Conservation (phyloP, 2,329 filamentous ascomycete species). For the Incumbomyces delicatus region DNA sequence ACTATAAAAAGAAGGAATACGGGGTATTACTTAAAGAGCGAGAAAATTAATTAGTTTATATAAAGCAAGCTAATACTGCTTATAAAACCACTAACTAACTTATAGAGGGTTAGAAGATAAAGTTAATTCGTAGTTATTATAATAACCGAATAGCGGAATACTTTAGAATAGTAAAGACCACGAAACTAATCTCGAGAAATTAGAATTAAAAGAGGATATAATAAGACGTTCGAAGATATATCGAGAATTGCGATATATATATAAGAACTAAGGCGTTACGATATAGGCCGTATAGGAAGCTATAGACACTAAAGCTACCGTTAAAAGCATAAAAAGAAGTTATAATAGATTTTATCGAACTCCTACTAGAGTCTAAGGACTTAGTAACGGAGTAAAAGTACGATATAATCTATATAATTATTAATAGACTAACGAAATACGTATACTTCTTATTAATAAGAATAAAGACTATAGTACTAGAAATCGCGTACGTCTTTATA, state of each 20-base stretch:
- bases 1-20: neutral
- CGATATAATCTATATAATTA: conserved; percentile 9
- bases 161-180: conserved; percentile 7
- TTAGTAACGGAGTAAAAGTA: conserved; percentile 5
- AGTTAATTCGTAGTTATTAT: conserved; percentile 5
- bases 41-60: conserved; percentile 1
- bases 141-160: conserved; percentile 2
- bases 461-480: neutral
- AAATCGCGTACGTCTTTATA: conserved; percentile 9
- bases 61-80: neutral
- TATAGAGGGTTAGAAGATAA: neutral
- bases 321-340: conserved; percentile 11
- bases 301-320: conserved; percentile 5
- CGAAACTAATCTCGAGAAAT: conserved; percentile 10
- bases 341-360: conserved; percentile 7
- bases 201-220: conserved; percentile 8
- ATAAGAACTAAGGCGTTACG: conserved; percentile 7
- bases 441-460: conserved; percentile 3
- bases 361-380: conserved; percentile 5
- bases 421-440: conserved; percentile 8
- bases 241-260: conserved; percentile 8
- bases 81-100: neutral
- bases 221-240: conserved; percentile 9
- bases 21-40: neutral
- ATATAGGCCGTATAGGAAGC: conserved; percentile 10